These are phyloP conservation scores for Apocynum venetum DNA, from an alignment of 257 asterid species.

Conservation along the genomic window DNA sequence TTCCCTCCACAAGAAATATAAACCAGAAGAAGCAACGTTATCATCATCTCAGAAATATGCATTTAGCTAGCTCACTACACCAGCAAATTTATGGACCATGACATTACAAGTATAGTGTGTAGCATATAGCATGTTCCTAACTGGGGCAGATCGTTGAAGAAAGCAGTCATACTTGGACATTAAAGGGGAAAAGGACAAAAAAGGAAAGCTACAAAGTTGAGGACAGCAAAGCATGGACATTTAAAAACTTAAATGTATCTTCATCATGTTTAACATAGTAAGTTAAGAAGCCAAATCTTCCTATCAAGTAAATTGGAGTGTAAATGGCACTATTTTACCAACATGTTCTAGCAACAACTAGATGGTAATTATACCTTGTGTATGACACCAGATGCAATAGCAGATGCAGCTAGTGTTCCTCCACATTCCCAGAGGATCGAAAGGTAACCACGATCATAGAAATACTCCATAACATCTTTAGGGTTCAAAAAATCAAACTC, in stretches of 20 bases:
- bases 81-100: neutral
- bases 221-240: neutral
- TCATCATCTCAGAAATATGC: neutral
- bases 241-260: neutral
- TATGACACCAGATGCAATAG: slow-evolving; percentile 78
- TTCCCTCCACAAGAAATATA: neutral
- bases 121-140: neutral
- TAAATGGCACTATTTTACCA: neutral
- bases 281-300: neutral
- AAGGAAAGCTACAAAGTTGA: neutral
- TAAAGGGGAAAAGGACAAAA: neutral
- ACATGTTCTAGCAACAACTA: neutral
- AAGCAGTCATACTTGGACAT: neutral
- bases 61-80: neutral
- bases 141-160: neutral
- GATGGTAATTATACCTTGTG: slow-evolving; percentile 58
- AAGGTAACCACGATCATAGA: slow-evolving; percentile 89
- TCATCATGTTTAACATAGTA: neutral
- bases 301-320: neutral
- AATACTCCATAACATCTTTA: slow-evolving; percentile 73
- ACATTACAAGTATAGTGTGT: neutral
- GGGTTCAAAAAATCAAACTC: slow-evolving; percentile 92
- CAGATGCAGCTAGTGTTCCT: slow-evolving; percentile 94
- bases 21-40: neutral
- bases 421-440: slow-evolving; percentile 98